Percentiles rank a stretch among this genome's conserved stretches.
phyloP scores from a whole-genome alignment of 768 basidiomycete species.

The Piloderma croceum region DNA sequence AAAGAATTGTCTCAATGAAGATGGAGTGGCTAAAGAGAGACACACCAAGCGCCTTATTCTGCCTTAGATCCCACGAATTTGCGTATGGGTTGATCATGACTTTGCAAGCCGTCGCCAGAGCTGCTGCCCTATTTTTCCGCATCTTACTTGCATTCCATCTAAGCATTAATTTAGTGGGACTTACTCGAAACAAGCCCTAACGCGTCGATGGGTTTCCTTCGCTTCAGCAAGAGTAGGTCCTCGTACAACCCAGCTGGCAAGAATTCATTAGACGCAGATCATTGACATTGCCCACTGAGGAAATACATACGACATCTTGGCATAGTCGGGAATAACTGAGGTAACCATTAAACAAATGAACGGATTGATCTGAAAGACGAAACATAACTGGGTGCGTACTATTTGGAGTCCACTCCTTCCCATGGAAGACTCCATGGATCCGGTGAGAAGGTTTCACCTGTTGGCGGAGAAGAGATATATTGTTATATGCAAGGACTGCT shows the following conservation, averaged over 20 bases:
- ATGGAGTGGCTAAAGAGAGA: background rate
- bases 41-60: conserved; percentile 60
- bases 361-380: background rate
- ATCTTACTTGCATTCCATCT: background rate
- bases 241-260: conserved; percentile 60
- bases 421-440: conserved; percentile 75
- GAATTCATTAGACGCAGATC: background rate
- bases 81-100: conserved; percentile 35
- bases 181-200: conserved; percentile 69
- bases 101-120: conserved; percentile 59
- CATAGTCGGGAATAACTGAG: conserved; percentile 78
- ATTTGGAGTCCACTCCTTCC: conserved; percentile 70
- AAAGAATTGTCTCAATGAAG: background rate
- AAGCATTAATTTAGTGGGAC: conserved; percentile 15
- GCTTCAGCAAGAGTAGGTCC: conserved; percentile 63
- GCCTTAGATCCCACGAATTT: conserved; percentile 52
- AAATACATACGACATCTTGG: conserved; percentile 55
- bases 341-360: background rate
- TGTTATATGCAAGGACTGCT: conserved; percentile 79
- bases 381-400: conserved; percentile 35
- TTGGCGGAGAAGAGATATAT: conserved; percentile 74
- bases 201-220: conserved; percentile 49
- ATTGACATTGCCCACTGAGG: background rate
- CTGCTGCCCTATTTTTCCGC: conserved; percentile 48
- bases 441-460: conserved; percentile 74